Evolutionary conservation across 1,284 basidiomycete species (phyloP), one percentile per base, ranked within the genome.

Genomic region (Ceratobasidium sp.): DNA sequence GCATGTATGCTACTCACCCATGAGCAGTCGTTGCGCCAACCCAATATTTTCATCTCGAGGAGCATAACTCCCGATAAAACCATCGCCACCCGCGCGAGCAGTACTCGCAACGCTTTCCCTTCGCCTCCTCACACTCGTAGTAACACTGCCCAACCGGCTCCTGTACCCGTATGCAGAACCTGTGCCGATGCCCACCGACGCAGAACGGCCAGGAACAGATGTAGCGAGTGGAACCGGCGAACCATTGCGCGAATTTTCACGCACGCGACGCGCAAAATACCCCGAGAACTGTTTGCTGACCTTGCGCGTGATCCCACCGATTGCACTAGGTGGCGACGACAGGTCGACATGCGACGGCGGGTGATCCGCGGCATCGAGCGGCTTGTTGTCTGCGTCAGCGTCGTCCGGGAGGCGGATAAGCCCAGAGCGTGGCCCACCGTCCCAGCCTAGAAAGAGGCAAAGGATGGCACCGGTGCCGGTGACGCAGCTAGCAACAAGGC

Each of bases 21-120:
- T 90, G 34, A 97, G 84, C n/a, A 97, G 82, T 76, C 93, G 88
- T 80, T 98, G 94, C 0, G 96, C 93, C 78, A 98, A 94, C 79
- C 92, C 93, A 22, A 83, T 76, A 24, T 80, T 80, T 63, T 76
- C 77, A 69, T 78, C 74, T 16, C 24, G 66, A n/a, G 16, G 53
- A 16, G 34, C 66, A 58, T 69, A 54, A 22, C 66, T 69, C 24
- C 66, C 53, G 31, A 51, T 22, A 19, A 46, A 69, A 7, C 82
- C 84, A 7, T 81, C 82, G 22, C 81, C 82, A 54, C 83, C 82
- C 11, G 81, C 27, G 16, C 49, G 51, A 19, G 66, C 68, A 22
- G 87, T 84, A 78, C 84, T 85, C 19, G 81, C 46, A n/a, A 64
- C 11, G 78, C 88, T 89, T 7, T 83, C 84, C 75, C 87, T 80